Base-by-base conservation (phyloP, 331 rosid genomes). In the Saraca asoca region DNA sequence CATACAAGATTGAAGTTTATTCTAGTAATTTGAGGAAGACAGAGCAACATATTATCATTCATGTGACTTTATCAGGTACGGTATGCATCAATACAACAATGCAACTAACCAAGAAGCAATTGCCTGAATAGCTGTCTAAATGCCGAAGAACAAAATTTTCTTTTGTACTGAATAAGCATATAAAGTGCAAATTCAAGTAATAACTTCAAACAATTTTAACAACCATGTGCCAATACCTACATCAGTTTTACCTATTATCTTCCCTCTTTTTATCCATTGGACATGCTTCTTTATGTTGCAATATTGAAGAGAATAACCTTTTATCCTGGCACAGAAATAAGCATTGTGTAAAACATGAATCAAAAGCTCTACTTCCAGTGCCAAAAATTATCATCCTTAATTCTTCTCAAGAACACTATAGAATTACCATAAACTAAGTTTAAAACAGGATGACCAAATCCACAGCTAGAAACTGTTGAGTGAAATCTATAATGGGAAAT, bases 281-380 rank as follows among this genome's bases (percentile, higher is more conserved):
- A 68, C 68, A 33, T 66, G 80, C 74, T 76, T 71, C 81, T 58
- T 82, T 77, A 52, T 56, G 76, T 66, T 65, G 89, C 76, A 78
- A 66, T 48, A 72, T 54, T 62, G 83, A 76, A 29, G 86, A 79
- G 76, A 83, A 79, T 54, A 76, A 68, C 51, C 49, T 45, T 78
- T 85, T 80, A 55, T 84, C 93, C 97, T 83, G 84, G 64, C 74
- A 70, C 16, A 68, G 31, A 58, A 67, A 75, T 55, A 43, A 64
- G 62, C 78, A 64, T 62, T 54, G 37, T 57, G 14, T 58, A 41
- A 43, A 51, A 51, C 13, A 41, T 18, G 52, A 38, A 42, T 9
- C 33, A 64, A 64, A n/a, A 44, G 20, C n/a, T 44, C 43, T 45
- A 58, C 33, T 62, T 64, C 39, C 67, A 51, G 54, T 51, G 35